Evolutionary conservation across 345 rosid species (phyloP).

Genomic region (Hypericum perforatum): DNA sequence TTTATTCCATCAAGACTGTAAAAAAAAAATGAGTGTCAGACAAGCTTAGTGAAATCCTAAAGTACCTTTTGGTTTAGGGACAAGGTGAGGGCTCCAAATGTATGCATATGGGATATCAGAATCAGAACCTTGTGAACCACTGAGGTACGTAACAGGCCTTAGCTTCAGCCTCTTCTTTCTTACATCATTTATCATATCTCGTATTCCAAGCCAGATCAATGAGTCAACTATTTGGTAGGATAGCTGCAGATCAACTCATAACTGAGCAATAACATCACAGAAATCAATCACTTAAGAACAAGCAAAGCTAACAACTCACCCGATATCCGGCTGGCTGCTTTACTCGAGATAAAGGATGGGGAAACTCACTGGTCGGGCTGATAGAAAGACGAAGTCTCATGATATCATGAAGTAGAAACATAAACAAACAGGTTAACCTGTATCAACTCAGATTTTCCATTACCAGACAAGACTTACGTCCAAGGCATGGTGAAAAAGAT

Average conservation of each 20-base stretch:
- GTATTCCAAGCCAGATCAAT: constrained; percentile 95
- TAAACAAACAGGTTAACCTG: constrained; percentile 15
- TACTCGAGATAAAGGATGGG: constrained; percentile 98
- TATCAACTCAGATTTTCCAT: constrained; percentile 28
- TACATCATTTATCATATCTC: constrained; percentile 91
- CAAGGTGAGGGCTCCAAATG: constrained; percentile 98
- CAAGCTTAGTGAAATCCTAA: not conserved
- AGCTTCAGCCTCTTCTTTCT: constrained; percentile 85
- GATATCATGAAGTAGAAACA: constrained; percentile 13
- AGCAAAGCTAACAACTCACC: constrained; percentile 37
- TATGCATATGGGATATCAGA: constrained; percentile 90
- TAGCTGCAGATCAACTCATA: constrained; percentile 36
- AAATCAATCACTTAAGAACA: constrained; percentile 1
- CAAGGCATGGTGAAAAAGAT: constrained; percentile 99
- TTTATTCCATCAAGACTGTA: constrained; percentile 8
- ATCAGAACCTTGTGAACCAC: constrained; percentile 92
- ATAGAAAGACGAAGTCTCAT: constrained; percentile 14
- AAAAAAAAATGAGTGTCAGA: not conserved
- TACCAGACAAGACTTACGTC: constrained; percentile 87
- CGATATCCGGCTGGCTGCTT: constrained; percentile 96
- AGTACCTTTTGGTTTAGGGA: constrained; percentile 97
- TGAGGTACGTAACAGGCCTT: constrained; percentile 94
- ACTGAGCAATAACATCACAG: not conserved
- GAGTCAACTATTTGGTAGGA: constrained; percentile 98
- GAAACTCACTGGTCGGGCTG: constrained; percentile 98